Evolutionary conservation across 2,329 filamentous ascomycete genomes (phyloP).

Genomic region (Trichothecium sympodiale): DNA sequence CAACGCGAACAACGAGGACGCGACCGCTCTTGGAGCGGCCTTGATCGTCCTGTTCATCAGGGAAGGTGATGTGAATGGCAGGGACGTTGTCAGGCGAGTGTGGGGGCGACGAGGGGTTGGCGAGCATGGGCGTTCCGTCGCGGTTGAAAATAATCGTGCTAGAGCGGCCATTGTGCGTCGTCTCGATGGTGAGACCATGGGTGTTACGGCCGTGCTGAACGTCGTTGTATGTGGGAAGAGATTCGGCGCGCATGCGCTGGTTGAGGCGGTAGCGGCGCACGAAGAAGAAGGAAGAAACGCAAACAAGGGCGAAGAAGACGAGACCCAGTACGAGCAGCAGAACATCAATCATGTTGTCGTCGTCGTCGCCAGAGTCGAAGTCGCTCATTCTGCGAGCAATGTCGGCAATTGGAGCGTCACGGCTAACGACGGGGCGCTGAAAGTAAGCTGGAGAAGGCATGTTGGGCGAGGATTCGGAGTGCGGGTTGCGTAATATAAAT

Average conservation of each 20-base stretch:
- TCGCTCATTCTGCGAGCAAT: not conserved
- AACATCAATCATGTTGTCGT: slow-evolving; percentile 60
- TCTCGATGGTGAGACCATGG: slow-evolving; percentile 47
- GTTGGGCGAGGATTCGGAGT: slow-evolving; percentile 2
- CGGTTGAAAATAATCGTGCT: slow-evolving; percentile 71
- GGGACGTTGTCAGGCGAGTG: slow-evolving; percentile 74
- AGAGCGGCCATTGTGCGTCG: slow-evolving; percentile 42
- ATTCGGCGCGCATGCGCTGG: slow-evolving; percentile 34
- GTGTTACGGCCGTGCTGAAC: slow-evolving; percentile 41
- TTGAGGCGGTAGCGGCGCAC: slow-evolving; percentile 42
- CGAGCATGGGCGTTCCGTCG: slow-evolving; percentile 64
- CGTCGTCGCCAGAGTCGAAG: slow-evolving; percentile 28
- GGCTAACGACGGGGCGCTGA: slow-evolving; percentile 2
- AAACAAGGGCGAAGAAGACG: slow-evolving; percentile 58
- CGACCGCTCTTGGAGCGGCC: slow-evolving; percentile 76
- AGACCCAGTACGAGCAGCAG: slow-evolving; percentile 72
- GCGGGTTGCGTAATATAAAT: slow-evolving; percentile 1
- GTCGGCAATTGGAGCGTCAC: not conserved
- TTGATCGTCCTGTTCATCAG: slow-evolving; percentile 80
- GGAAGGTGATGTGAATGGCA: slow-evolving; percentile 97
- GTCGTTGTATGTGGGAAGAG: slow-evolving; percentile 62
- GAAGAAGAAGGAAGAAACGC: slow-evolving; percentile 58
- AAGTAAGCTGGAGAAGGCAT: slow-evolving; percentile 1
- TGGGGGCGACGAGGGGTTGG: slow-evolving; percentile 64
- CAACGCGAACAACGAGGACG: slow-evolving; percentile 84